These are phyloP conservation scores for Lepiota brunneoincarnata DNA, from an alignment of 768 basidiomycete species.

Conservation along the genomic window DNA sequence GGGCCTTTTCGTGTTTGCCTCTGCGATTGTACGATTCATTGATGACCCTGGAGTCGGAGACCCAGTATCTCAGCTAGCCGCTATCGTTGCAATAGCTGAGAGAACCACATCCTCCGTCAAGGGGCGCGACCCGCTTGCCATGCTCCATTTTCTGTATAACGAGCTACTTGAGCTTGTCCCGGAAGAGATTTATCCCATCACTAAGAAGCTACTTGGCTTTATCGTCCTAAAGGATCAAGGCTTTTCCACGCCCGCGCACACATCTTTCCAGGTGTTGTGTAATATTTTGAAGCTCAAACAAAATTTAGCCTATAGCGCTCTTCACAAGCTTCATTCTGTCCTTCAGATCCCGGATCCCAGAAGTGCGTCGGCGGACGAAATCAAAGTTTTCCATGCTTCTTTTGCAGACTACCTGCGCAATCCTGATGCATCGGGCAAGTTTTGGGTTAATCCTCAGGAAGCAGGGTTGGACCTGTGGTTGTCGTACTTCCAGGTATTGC, in stretches of 20 bases:
- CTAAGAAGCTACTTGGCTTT: not conserved
- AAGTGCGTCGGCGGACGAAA: not conserved
- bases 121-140: not conserved
- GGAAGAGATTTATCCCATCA: not conserved
- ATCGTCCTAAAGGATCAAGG: not conserved
- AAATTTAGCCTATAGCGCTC: constrained; percentile 1
- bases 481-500: not conserved
- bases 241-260: not conserved
- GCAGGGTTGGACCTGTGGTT: not conserved
- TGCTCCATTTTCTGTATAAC: not conserved
- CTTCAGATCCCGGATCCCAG: not conserved
- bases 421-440: not conserved
- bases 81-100: not conserved
- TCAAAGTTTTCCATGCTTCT: not conserved
- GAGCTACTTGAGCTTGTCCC: not conserved
- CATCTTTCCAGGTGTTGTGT: not conserved
- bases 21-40: not conserved
- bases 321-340: constrained; percentile 3
- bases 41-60: not conserved
- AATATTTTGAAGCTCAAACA: not conserved
- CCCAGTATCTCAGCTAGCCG: not conserved
- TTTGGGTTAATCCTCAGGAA: not conserved
- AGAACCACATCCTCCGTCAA: not conserved
- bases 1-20: not conserved
- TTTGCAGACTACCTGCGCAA: not conserved